Evolutionary conservation across 202 grass and related monocot species (phyloP), one percentile per base, ranked within the genome.

Genomic region (Setaria italica): DNA sequence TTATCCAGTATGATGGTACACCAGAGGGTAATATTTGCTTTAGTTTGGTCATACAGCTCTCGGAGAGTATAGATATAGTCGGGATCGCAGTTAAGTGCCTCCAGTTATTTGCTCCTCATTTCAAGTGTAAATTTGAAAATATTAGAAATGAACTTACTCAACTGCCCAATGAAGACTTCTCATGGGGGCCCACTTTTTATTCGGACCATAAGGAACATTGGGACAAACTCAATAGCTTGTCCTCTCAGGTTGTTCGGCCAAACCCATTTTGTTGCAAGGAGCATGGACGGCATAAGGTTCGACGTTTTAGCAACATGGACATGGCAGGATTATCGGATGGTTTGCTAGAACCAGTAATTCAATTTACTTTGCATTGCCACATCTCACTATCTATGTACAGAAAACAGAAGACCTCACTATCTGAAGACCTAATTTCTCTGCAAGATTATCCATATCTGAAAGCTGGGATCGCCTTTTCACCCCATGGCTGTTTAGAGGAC

Each of bases 241-340:
- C 1, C 4, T 34, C 9, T 12, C 16, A 68, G 14, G 14, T 80
- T 17, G 47, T 9, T n/a, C 78, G 78, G 2, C 62, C 78, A 54
- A 67, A 80, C 32, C 63, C 78, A 55, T 21, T 68, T 16, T 80
- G 47, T 42, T 80, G 78, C 51, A 70, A 58, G 51, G 35, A 58
- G 4, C 8, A 45, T 20, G 13, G 30, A 58, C 4, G 2, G 9
- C 55, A 62, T 30, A 7, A 58, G 13, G 2, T 17, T 46, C 10
- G 35, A 2, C 1, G 2, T 32, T 19, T 25, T 58, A 11, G 50
- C 21, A 57, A 58, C 35, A 9, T 0, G 25, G 20, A 11, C 49
- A 45, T 1, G 8, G 0, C 3, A 20, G 39, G 15, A 33, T 19
- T 7, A 19, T 11, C 4, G 0, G 50, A 58, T 32, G 58, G 4